A percentile compares a stretch with the other conserved stretches of the same genome.
These are phyloP conservation scores for Mortierella sp. DNA, from an alignment of 371 early-diverging fungal species.

Conservation along the genomic window DNA sequence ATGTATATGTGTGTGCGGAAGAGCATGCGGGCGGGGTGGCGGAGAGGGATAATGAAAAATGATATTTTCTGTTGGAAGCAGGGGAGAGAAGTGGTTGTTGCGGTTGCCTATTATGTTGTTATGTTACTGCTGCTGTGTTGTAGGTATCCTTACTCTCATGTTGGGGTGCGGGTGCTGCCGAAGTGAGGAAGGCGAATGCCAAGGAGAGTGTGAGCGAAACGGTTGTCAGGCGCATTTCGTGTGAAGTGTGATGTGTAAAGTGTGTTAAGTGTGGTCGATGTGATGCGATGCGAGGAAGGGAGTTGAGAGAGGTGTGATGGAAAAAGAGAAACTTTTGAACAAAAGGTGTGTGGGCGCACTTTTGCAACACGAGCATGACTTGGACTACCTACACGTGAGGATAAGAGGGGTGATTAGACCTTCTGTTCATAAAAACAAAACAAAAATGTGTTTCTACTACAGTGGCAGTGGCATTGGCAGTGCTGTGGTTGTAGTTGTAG, in stretches of 20 bases:
- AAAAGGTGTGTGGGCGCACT: not conserved
- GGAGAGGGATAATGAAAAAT: not conserved
- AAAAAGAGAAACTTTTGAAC: not conserved
- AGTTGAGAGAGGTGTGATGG: not conserved
- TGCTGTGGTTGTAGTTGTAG: not conserved
- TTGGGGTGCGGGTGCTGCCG: constrained; percentile 31
- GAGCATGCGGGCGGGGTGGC: not conserved
- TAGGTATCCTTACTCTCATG: constrained; percentile 16
- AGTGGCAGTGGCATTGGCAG: not conserved
- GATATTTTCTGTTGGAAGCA: not conserved
- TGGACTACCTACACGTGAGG: not conserved
- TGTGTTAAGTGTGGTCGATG: not conserved
- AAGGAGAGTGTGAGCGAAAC: constrained; percentile 17
- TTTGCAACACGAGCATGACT: not conserved
- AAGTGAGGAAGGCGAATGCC: constrained; percentile 17
- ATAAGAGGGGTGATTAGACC: not conserved
- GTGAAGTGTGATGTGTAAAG: not conserved
- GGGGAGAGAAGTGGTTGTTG: not conserved
- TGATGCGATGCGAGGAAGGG: not conserved
- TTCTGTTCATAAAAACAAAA: no score
- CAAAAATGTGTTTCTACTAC: not conserved
- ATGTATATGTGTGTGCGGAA: not conserved
- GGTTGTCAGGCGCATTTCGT: not conserved
- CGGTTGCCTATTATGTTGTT: not conserved
- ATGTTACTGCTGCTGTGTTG: not conserved